Evolutionary conservation across 2,329 filamentous ascomycete genomes (phyloP).

Genomic region (Colletotrichum gloeosporioides): DNA sequence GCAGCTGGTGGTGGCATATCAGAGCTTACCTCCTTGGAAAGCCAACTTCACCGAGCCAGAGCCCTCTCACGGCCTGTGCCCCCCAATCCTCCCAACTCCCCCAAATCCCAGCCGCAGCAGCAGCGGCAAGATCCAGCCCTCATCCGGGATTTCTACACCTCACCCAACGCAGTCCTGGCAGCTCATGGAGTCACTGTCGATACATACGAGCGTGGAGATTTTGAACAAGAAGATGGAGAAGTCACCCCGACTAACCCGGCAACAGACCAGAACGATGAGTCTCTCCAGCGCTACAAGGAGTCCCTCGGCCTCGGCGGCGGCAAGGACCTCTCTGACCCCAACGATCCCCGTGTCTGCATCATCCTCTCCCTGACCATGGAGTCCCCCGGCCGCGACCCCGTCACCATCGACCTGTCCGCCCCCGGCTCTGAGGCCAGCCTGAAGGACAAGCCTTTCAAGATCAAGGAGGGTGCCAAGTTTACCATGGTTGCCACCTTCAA

Average conservation of each 20-base stretch:
- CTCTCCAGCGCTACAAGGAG: constrained; percentile 96
- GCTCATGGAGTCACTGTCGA: not conserved
- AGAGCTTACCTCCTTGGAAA: not conserved
- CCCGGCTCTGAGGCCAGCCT: constrained; percentile 77
- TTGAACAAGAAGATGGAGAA: not conserved
- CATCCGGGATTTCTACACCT: constrained; percentile 11
- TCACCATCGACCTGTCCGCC: constrained; percentile 84
- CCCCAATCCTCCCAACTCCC: constrained; percentile 17
- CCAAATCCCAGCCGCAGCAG: not conserved
- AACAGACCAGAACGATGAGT: constrained; percentile 79
- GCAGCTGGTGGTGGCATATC: not conserved
- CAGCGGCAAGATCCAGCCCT: not conserved
- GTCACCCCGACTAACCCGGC: constrained; percentile 9
- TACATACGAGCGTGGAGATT: not conserved
- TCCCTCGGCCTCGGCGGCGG: constrained; percentile 87
- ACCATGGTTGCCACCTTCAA: constrained; percentile 94
- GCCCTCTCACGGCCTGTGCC: constrained; percentile 12
- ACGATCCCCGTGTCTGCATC: constrained; percentile 88
- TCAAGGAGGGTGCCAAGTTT: constrained; percentile 95
- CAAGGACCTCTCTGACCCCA: constrained; percentile 74
- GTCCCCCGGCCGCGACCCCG: constrained; percentile 79
- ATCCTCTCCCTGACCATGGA: constrained; percentile 92
- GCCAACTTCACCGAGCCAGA: constrained; percentile 7
- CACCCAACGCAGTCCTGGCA: not conserved
- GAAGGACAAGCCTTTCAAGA: constrained; percentile 92